phyloP scores from a whole-genome alignment of 75 land plant genomes.

The Pinus tabuliformis region DNA sequence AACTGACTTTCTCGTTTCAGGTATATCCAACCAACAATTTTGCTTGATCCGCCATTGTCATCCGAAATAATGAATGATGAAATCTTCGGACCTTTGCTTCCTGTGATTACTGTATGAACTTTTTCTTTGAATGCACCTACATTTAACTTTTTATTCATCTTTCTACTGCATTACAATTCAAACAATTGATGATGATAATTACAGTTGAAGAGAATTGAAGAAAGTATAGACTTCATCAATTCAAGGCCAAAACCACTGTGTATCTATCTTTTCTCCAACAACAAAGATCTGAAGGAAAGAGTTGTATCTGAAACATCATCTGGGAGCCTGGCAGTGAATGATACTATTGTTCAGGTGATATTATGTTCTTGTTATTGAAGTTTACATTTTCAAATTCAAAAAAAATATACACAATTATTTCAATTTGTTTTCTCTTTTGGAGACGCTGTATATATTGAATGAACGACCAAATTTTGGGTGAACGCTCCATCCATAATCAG shows the following conservation, averaged over 20 bases:
- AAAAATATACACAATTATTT: too few relatives aligned
- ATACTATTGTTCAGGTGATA: conserved; percentile 64
- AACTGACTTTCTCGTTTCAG: conserved; percentile 26
- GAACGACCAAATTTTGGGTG: too few relatives aligned
- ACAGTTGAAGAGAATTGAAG: conserved; percentile 53
- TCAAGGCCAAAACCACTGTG: conserved; percentile 72
- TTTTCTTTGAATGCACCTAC: too few relatives aligned
- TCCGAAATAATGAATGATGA: conserved; percentile 82
- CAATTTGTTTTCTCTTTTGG: too few relatives aligned
- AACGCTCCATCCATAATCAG: too few relatives aligned
- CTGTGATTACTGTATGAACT: conserved; percentile 25
- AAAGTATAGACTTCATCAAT: conserved; percentile 45
- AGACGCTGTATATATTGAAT: too few relatives aligned
- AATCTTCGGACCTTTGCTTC: conserved; percentile 90
- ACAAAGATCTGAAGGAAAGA: conserved; percentile 41
- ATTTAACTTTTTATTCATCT: too few relatives aligned
- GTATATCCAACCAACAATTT: conserved; percentile 74
- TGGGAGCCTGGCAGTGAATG: conserved; percentile 70
- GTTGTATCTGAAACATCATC: conserved; percentile 53
- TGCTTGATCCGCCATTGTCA: conserved; percentile 68
- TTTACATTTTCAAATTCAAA: neutral
- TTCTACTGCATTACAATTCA: too few relatives aligned
- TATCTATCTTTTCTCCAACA: conserved; percentile 61
- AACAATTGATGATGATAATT: too few relatives aligned
- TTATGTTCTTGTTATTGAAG: neutral